Evolutionary conservation across 1,139 yeast species (phyloP).

Genomic region (Geotrichum citri-aurantii): DNA sequence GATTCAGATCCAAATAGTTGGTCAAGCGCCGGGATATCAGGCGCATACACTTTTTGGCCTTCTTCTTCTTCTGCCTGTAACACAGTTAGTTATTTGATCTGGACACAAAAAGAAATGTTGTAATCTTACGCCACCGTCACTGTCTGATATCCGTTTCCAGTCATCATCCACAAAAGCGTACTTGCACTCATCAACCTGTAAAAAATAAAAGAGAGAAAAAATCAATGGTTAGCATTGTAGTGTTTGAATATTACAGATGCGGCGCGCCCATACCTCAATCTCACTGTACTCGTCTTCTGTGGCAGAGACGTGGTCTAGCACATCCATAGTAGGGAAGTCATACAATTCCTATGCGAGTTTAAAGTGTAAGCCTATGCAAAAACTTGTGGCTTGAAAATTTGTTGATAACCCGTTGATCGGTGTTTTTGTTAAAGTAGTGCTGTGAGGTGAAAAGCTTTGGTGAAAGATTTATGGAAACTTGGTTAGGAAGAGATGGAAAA

Average conservation of each 20-base stretch:
- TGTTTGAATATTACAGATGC: not conserved
- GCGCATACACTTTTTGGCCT: not conserved
- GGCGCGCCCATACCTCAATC: not conserved
- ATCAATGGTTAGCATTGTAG: not conserved
- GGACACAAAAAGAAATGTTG: not conserved
- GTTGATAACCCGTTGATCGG: not conserved
- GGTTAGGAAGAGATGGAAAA: not conserved
- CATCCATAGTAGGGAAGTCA: not conserved
- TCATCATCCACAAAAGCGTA: not conserved
- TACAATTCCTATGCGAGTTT: not conserved
- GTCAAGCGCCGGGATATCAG: not conserved
- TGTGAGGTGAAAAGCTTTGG: not conserved
- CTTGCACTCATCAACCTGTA: not conserved
- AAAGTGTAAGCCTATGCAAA: not conserved
- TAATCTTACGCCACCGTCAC: not conserved
- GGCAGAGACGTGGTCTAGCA: not conserved
- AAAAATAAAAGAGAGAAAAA: no score
- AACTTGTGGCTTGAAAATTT: no score
- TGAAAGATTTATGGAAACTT: not conserved
- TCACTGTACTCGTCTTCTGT: not conserved
- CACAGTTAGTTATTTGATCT: not conserved
- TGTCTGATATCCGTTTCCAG: not conserved
- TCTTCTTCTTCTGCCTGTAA: not conserved
- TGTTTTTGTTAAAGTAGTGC: not conserved
- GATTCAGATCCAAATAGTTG: not conserved